Conservation (phyloP, 140 eudicot genomes). For the Anethum foeniculum region DNA sequence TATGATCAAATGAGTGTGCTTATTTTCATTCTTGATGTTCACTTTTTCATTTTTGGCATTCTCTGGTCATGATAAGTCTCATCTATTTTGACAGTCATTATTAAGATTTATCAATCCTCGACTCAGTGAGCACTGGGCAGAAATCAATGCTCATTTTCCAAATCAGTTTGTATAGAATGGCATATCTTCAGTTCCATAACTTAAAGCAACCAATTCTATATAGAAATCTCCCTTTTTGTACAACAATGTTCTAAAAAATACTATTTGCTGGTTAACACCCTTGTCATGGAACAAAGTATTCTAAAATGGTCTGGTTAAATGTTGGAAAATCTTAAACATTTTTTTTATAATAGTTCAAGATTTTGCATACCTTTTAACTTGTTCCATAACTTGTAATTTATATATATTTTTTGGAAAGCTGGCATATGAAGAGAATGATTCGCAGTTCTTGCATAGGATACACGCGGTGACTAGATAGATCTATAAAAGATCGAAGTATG, state of each 20-base stretch:
- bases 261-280: background rate
- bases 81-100: background rate
- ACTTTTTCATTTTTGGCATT: background rate
- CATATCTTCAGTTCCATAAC: background rate
- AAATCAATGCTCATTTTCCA: background rate
- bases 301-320: background rate
- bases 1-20: background rate
- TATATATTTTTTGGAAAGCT: background rate
- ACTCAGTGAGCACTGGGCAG: background rate
- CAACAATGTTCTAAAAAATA: background rate
- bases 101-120: background rate
- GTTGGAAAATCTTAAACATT: background rate
- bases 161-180: background rate
- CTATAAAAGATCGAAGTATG: background rate
- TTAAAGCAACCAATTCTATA: background rate
- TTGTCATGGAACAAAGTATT: background rate
- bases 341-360: background rate
- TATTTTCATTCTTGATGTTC: background rate
- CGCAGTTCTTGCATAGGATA: no score
- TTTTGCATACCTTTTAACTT: background rate
- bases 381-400: background rate
- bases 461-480: no score
- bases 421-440: background rate
- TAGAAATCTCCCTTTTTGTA: background rate
- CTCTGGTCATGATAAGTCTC: background rate